Percentiles rank a stretch among this genome's conserved stretches.
Evolutionary conservation across 78 protist species (phyloP).

Genomic region (Speleostelium caveatum): DNA sequence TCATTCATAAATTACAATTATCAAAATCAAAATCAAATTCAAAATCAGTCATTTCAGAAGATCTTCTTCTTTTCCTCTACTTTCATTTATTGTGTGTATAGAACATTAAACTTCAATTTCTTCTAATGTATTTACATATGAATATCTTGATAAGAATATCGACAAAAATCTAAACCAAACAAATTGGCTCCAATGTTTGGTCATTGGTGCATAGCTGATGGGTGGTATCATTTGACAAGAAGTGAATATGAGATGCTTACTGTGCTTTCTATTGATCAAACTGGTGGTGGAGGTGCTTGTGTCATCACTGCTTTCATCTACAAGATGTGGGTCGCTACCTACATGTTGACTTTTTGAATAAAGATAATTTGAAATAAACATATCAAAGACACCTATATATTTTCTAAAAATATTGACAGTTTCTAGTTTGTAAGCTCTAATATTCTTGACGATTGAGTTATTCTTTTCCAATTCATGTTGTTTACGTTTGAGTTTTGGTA

Average conservation of each 20-base stretch:
- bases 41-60: too few species aligned
- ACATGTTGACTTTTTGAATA: too few species aligned
- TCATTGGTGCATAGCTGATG: conserved; percentile 70
- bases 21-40: too few species aligned
- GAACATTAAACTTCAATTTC: background rate
- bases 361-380: background rate
- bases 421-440: conserved; percentile 36
- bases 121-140: conserved; percentile 73
- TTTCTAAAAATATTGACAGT: conserved; percentile 75
- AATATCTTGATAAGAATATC: conserved; percentile 85
- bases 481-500: background rate
- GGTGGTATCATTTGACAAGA: conserved; percentile 3
- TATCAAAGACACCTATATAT: conserved; percentile 77
- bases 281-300: background rate
- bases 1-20: conserved; percentile 1
- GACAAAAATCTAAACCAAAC: conserved; percentile 92
- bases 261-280: background rate
- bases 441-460: background rate
- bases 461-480: background rate
- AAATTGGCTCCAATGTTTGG: conserved; percentile 82
- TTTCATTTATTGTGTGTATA: background rate
- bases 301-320: too few species aligned
- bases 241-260: conserved; percentile 7
- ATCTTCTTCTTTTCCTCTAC: too few species aligned
- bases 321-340: too few species aligned